Percentiles rank a stretch among this genome's conserved stretches.
Evolutionary conservation across 495 filamentous ascomycete species (phyloP).

Genomic region (Amniculicola lignicola): DNA sequence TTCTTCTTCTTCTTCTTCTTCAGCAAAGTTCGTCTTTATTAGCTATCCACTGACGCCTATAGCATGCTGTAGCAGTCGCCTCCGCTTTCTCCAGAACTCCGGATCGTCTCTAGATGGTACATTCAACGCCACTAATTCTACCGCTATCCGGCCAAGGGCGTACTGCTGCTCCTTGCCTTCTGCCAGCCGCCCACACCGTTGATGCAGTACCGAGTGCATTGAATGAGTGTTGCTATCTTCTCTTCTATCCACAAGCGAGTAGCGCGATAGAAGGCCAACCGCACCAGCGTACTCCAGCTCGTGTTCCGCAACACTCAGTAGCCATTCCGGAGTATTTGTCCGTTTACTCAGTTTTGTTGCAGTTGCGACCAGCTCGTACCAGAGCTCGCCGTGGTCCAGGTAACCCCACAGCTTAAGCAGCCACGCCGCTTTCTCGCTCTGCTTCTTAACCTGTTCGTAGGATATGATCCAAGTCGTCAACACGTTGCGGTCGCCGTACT

Average conservation of each 20-base stretch:
- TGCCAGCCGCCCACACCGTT: slow-evolving; percentile 10
- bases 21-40: slow-evolving; percentile 4
- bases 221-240: slow-evolving; percentile 11
- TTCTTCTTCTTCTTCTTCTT: too few species aligned
- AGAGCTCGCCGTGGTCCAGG: slow-evolving; percentile 28
- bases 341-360: slow-evolving; percentile 1
- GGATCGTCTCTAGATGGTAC: neutral
- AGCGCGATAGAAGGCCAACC: slow-evolving; percentile 11
- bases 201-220: slow-evolving; percentile 13
- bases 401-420: slow-evolving; percentile 30
- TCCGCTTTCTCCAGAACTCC: slow-evolving; percentile 13
- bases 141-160: slow-evolving; percentile 12
- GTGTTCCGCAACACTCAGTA: slow-evolving; percentile 9
- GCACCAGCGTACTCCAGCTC: slow-evolving; percentile 3
- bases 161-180: slow-evolving; percentile 10
- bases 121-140: slow-evolving; percentile 9
- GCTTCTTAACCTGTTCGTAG: slow-evolving; percentile 11
- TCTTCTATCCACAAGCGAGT: slow-evolving; percentile 6
- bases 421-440: slow-evolving; percentile 14
- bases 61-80: slow-evolving; percentile 7
- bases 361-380: slow-evolving; percentile 20
- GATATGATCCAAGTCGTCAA: slow-evolving; percentile 32
- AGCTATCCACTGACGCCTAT: slow-evolving; percentile 8
- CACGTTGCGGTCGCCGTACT: slow-evolving; percentile 25
- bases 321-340: slow-evolving; percentile 2